Conservation (phyloP, 345 rosid species). For the Rhodamnia rubescens region DNA sequence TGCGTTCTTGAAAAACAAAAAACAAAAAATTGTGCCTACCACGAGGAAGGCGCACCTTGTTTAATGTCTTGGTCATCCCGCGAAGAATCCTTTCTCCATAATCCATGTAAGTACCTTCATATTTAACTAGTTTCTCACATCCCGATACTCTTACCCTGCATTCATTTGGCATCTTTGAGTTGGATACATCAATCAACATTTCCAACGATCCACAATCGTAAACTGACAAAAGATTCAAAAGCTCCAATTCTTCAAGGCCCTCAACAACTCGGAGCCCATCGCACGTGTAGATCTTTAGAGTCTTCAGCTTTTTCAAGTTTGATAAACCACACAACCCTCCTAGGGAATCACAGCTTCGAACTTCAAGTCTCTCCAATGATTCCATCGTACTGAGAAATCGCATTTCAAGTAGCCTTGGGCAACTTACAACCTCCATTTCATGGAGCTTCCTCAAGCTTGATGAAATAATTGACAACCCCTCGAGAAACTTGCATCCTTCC, state of each 20-base stretch:
- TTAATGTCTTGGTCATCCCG: background rate
- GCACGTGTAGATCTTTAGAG: accelerated
- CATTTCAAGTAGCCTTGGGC: background rate
- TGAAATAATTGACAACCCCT: background rate
- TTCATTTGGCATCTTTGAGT: background rate
- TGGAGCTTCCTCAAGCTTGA: accelerated
- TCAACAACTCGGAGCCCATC: background rate
- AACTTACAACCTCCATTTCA: accelerated
- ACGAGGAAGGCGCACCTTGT: background rate
- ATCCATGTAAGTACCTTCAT: too few species aligned
- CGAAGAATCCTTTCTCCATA: background rate
- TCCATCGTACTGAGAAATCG: background rate
- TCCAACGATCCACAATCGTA: accelerated
- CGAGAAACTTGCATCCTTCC: background rate
- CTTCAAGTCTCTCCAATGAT: accelerated
- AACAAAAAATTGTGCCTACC: background rate
- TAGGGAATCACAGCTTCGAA: accelerated
- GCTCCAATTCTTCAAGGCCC: background rate
- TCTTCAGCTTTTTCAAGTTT: accelerated
- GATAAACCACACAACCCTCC: background rate
- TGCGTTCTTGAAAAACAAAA: background rate
- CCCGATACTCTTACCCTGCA: accelerated
- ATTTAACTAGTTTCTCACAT: accelerated
- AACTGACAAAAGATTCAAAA: accelerated
- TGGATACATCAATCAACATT: background rate